Percentiles rank a stretch among this genome's conserved stretches.
Evolutionary conservation across 352 stramenopile species (phyloP).

Genomic region (Globisporangium takayamanum): DNA sequence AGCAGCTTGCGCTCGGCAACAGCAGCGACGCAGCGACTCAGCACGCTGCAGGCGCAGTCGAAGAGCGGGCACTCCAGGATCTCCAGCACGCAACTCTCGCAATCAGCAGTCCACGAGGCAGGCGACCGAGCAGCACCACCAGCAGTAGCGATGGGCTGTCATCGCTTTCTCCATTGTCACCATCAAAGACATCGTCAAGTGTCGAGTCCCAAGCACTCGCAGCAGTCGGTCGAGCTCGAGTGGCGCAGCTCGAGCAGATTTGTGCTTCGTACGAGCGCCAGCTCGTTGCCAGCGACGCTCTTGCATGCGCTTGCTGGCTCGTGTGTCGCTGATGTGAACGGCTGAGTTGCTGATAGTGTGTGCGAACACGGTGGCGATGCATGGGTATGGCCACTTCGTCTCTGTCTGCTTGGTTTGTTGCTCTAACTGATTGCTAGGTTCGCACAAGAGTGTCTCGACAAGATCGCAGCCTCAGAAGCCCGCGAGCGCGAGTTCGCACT

Average conservation of each 20-base stretch:
- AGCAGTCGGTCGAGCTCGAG: constrained; percentile 28
- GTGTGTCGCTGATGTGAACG: neutral
- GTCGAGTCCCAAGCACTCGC: constrained; percentile 41
- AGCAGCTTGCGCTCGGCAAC: constrained; percentile 22
- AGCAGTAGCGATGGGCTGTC: neutral
- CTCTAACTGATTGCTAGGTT: constrained; percentile 11
- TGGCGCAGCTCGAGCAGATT: constrained; percentile 36
- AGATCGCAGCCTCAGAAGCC: constrained; percentile 26
- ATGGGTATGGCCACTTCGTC: too few species aligned
- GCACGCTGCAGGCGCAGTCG: constrained; percentile 15
- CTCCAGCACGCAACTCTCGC: constrained; percentile 25
- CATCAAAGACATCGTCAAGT: constrained; percentile 8
- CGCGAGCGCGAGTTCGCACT: constrained; percentile 22
- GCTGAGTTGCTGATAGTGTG: too few species aligned
- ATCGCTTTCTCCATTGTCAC: neutral
- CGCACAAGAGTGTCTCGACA: constrained; percentile 31
- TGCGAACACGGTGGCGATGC: too few species aligned
- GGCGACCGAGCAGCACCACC: neutral
- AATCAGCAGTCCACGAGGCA: neutral
- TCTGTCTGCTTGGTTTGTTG: neutral
- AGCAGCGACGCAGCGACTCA: constrained; percentile 7
- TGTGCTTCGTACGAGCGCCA: constrained; percentile 43
- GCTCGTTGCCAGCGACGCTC: constrained; percentile 26
- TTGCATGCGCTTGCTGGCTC: constrained; percentile 5
- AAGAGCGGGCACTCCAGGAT: constrained; percentile 48